Conservation (phyloP, 371 early-diverging fungal species). For the Rhizopus microsporus region DNA sequence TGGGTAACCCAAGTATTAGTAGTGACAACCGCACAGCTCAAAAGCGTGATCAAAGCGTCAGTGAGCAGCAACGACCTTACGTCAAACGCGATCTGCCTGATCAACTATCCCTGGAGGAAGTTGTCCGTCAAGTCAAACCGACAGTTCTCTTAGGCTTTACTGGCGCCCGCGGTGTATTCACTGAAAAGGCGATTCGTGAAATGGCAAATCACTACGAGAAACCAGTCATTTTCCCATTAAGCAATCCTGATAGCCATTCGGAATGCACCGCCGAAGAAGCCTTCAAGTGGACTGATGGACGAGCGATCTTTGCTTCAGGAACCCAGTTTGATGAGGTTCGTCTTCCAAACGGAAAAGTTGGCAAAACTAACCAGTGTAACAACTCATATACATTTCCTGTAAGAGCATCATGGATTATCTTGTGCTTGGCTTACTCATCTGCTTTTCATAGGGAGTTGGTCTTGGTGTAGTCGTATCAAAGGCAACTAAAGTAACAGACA, state of each 20-base stretch:
- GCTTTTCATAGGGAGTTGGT: conserved; percentile 46
- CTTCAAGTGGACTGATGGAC: conserved; percentile 60
- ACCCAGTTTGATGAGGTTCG: conserved; percentile 56
- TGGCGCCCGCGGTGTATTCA: conserved; percentile 60
- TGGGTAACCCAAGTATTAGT: conserved; percentile 46
- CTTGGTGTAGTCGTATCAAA: conserved; percentile 60
- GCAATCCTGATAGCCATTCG: conserved; percentile 64
- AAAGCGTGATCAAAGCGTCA: conserved; percentile 31
- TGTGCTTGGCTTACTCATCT: background rate
- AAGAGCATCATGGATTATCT: background rate
- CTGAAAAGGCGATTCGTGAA: conserved; percentile 51
- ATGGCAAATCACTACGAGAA: conserved; percentile 60
- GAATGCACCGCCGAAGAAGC: conserved; percentile 70
- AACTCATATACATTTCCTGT: conserved; percentile 61
- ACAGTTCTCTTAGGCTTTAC: conserved; percentile 63
- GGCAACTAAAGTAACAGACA: conserved; percentile 51
- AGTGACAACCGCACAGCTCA: conserved; percentile 8
- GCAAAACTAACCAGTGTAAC: conserved; percentile 62
- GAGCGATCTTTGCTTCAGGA: conserved; percentile 65
- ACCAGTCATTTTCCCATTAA: conserved; percentile 65
- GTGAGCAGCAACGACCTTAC: conserved; percentile 55
- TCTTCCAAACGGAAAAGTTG: conserved; percentile 45
- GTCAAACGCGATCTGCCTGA: conserved; percentile 56
- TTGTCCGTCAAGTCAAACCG: conserved; percentile 61
- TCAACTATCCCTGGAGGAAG: conserved; percentile 52